Evolutionary conservation across 1,284 basidiomycete species (phyloP).

Genomic region (Xerocomus minutiporus): DNA sequence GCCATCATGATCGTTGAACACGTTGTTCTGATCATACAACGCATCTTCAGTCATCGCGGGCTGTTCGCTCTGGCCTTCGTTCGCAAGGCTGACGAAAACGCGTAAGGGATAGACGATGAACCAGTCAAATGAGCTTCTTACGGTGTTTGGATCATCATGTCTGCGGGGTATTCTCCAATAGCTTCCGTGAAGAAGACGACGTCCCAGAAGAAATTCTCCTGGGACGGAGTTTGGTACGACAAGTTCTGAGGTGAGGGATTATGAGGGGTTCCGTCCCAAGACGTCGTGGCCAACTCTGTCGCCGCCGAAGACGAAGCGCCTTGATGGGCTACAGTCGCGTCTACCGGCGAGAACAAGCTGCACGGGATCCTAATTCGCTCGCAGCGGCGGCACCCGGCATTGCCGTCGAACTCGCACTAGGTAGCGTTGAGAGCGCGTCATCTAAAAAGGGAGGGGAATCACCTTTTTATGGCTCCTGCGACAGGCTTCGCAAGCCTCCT

Average conservation of each 20-base stretch:
- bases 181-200: not conserved
- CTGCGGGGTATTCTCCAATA: constrained; percentile 10
- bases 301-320: constrained; percentile 1
- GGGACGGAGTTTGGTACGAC: not conserved
- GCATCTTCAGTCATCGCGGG: constrained; percentile 3
- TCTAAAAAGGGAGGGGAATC: not conserved
- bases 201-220: constrained; percentile 1
- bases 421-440: constrained; percentile 5
- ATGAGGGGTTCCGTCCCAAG: constrained; percentile 15
- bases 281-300: constrained; percentile 2
- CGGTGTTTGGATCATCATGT: constrained; percentile 6
- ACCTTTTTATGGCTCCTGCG: constrained; percentile 32
- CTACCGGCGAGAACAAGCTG: constrained; percentile 19
- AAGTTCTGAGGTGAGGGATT: constrained; percentile 6
- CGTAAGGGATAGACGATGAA: constrained; percentile 5
- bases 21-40: constrained; percentile 5
- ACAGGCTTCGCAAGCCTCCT: constrained; percentile 28
- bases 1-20: constrained; percentile 11
- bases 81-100: constrained; percentile 5
- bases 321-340: constrained; percentile 7
- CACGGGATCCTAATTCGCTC: constrained; percentile 10
- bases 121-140: constrained; percentile 5
- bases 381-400: constrained; percentile 22
- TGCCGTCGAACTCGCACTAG: constrained; percentile 20
- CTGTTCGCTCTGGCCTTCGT: constrained; percentile 13